Base-by-base conservation (phyloP, 148 eudicot genomes). In the Dianthus caryophyllus region DNA sequence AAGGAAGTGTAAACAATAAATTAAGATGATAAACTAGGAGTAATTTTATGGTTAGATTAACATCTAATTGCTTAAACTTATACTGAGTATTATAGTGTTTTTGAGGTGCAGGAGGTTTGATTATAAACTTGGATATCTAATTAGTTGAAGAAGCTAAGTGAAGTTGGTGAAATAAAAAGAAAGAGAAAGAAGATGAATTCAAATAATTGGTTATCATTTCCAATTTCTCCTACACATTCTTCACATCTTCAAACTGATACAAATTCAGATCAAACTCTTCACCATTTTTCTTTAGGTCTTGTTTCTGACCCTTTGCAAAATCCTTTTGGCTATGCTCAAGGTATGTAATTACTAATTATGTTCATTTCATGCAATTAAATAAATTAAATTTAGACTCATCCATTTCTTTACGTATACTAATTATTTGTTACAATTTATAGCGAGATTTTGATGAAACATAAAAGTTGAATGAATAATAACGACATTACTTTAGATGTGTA, bases 121-220 rank as follows among this genome's bases (percentile, higher is more conserved):
- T n/a, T n/a, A n/a, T n/a, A n/a, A n/a, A n/a, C n/a, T n/a, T n/a
- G n/a, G n/a, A n/a, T n/a, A n/a, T n/a, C n/a, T n/a, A n/a, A n/a
- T n/a, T n/a, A n/a, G n/a, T n/a, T n/a, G n/a, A n/a, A 60, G 39
- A 36, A 55, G 6, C 36, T 11, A 18, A 50, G 58, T 54, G 57
- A 20, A 54, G 31, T 41, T 56, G 67, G 39, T 29, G 38, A 33
- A 33, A 33, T 3, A 33, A 33, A 60, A 33, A 62, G 61, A 68
- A 17, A 41, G 11, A 46, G 39, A 27, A 15, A 56, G 17, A 71
- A 73, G 49, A 91, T 91, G 97, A 89, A 89, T 80, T 84, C 98
- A 79, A 89, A 89, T 76, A 92, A 92, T 67, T 92, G 98, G 98
- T 84, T 92, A 15, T 89, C 98, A 0, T 92, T 92, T 71, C 97